Evolutionary conservation across 116 monocot species (phyloP).

Genomic region (Dioscorea cayenensis): DNA sequence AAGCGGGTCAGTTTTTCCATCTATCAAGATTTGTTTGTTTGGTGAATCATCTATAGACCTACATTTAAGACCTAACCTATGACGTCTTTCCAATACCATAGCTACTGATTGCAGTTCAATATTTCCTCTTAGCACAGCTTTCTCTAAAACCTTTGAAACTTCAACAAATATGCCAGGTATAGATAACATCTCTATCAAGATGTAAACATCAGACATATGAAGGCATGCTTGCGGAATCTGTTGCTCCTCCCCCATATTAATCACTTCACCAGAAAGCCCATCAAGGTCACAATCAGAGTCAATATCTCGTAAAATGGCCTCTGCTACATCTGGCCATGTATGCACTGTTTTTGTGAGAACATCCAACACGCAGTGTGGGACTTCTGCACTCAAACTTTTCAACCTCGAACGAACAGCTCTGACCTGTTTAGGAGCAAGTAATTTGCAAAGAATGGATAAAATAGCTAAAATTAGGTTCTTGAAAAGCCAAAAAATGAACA

Average conservation of each 20-base stretch:
- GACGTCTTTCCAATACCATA: conserved; percentile 77
- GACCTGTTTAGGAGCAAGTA: conserved; percentile 32
- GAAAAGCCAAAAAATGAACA: neutral
- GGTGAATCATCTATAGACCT: conserved; percentile 31
- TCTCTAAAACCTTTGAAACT: conserved; percentile 72
- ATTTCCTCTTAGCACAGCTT: conserved; percentile 48
- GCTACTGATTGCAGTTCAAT: conserved; percentile 63
- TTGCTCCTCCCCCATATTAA: conserved; percentile 34
- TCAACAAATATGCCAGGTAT: conserved; percentile 64
- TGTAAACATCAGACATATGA: conserved; percentile 68
- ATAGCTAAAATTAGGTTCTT: neutral
- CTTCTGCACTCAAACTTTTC: conserved; percentile 64
- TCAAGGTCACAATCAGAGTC: conserved; percentile 72
- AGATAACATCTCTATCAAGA: conserved; percentile 68
- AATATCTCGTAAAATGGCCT: conserved; percentile 70
- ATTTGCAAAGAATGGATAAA: neutral
- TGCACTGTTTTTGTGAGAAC: conserved; percentile 55
- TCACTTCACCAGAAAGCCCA: conserved; percentile 45
- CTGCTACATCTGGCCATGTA: conserved; percentile 55
- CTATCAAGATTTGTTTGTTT: conserved; percentile 22
- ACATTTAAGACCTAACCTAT: conserved; percentile 35
- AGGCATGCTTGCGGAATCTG: conserved; percentile 34
- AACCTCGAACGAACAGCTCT: conserved; percentile 75
- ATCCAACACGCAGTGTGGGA: conserved; percentile 73
- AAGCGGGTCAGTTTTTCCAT: conserved; percentile 28